A percentile compares a stretch with the other conserved stretches of the same genome.
phyloP scores from a whole-genome alignment of 2,329 filamentous ascomycete genomes.

The Neopestalotiopsis sp. region DNA sequence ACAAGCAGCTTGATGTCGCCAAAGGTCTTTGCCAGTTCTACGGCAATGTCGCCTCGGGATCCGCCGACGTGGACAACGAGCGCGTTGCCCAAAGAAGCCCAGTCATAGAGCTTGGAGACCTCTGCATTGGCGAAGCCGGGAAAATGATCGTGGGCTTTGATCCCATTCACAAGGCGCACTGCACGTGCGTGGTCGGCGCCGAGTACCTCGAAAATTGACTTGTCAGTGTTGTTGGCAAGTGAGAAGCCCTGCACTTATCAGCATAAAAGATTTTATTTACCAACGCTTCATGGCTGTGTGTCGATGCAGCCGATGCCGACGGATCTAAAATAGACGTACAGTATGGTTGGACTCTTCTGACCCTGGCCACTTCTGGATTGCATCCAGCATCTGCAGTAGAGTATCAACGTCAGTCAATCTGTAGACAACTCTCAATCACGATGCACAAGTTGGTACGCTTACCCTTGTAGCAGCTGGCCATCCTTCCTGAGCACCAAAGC shows the following conservation, averaged over 20 bases:
- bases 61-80: conserved; percentile 31
- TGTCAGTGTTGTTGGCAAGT: conserved; percentile 27
- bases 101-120: conserved; percentile 15
- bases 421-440: background rate
- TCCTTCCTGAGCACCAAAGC: conserved; percentile 37
- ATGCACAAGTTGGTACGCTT: background rate
- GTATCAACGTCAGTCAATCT: background rate
- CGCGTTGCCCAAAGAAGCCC: conserved; percentile 15
- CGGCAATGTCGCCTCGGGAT: conserved; percentile 30
- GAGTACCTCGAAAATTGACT: conserved; percentile 13
- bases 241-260: conserved; percentile 32
- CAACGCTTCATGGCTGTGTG: too few species aligned
- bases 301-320: background rate
- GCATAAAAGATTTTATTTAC: background rate
- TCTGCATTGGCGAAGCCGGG: background rate
- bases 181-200: conserved; percentile 11
- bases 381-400: conserved; percentile 30
- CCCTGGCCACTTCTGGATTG: conserved; percentile 42
- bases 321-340: conserved; percentile 20
- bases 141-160: background rate
- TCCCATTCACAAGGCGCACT: conserved; percentile 14
- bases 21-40: conserved; percentile 32
- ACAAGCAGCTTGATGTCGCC: conserved; percentile 37
- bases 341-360: conserved; percentile 42
- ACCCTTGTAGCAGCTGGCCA: conserved; percentile 37